A percentile compares a stretch with the other conserved stretches of the same genome.
Conservation (phyloP, 2,329 filamentous ascomycete genomes). For the Chaetomium sp. region DNA sequence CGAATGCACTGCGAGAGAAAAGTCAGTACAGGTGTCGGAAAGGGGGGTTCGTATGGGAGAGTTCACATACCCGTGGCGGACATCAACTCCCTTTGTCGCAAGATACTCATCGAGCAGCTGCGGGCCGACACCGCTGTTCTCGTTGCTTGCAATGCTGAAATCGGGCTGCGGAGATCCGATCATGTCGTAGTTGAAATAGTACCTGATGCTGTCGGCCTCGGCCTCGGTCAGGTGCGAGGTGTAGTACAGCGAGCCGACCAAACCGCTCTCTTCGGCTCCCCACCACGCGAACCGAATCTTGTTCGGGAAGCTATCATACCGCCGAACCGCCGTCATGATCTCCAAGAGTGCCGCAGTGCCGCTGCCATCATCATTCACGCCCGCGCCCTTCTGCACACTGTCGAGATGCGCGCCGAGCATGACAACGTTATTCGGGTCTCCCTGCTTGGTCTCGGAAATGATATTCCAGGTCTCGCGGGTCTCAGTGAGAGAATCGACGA, state of each 20-base stretch:
- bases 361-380: constrained; percentile 52
- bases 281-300: constrained; percentile 50
- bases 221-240: constrained; percentile 40
- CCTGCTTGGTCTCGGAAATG: constrained; percentile 49
- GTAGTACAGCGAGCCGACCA: constrained; percentile 43
- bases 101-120: constrained; percentile 42
- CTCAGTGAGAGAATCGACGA: constrained; percentile 45
- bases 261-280: constrained; percentile 50
- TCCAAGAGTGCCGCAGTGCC: constrained; percentile 47
- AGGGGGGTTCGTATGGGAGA: constrained; percentile 31
- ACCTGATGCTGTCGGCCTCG: constrained; percentile 42
- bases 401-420: constrained; percentile 50
- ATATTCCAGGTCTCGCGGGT: constrained; percentile 48
- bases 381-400: constrained; percentile 48
- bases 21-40: constrained; percentile 44
- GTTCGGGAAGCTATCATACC: constrained; percentile 43
- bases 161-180: constrained; percentile 43
- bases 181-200: constrained; percentile 49
- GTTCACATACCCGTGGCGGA: constrained; percentile 30
- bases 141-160: constrained; percentile 42
- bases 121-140: constrained; percentile 43
- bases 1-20: constrained; percentile 52
- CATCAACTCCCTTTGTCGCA: constrained; percentile 39
- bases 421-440: constrained; percentile 47
- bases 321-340: constrained; percentile 35